Percentiles rank a stretch among this genome's conserved stretches.
Conservation (phyloP, 169 alveolate species). For the Plasmodium cynomolgi region DNA sequence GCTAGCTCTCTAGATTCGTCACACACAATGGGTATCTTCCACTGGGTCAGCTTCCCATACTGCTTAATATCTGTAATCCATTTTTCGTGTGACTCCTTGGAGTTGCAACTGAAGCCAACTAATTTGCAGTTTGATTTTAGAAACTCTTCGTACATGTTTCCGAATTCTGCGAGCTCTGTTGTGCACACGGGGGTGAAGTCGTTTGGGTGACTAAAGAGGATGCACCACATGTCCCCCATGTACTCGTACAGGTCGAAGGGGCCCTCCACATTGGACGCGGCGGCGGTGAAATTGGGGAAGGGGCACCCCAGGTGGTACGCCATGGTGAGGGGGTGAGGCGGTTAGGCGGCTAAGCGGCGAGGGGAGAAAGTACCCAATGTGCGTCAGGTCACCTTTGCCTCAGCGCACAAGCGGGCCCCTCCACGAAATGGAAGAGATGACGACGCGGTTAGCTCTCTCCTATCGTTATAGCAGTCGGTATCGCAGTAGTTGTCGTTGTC, state of each 20-base stretch:
- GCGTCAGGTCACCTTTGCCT: too few species aligned
- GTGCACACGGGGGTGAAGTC: slow-evolving; percentile 91
- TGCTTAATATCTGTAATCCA: slow-evolving; percentile 62
- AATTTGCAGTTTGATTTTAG: slow-evolving; percentile 77
- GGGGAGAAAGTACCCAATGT: background rate
- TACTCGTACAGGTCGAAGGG: slow-evolving; percentile 26
- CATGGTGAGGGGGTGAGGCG: background rate
- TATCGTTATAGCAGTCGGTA: too few species aligned
- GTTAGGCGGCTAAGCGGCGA: background rate
- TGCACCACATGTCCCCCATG: slow-evolving; percentile 39
- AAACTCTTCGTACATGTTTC: slow-evolving; percentile 76
- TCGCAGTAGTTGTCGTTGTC: too few species aligned
- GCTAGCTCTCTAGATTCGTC: slow-evolving; percentile 53
- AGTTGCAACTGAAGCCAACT: slow-evolving; percentile 82
- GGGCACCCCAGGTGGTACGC: slow-evolving; percentile 36
- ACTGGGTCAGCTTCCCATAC: slow-evolving; percentile 30
- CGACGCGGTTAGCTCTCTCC: background rate
- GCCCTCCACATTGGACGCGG: slow-evolving; percentile 44
- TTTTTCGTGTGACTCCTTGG: slow-evolving; percentile 76
- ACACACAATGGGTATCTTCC: slow-evolving; percentile 76
- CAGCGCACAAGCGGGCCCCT: background rate
- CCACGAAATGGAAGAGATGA: background rate
- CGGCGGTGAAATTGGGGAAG: slow-evolving; percentile 57
- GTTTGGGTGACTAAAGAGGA: slow-evolving; percentile 80
- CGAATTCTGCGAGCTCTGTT: slow-evolving; percentile 85